Evolutionary conservation across 345 rosid species (phyloP).

Genomic region (Microthlaspi erraticum): DNA sequence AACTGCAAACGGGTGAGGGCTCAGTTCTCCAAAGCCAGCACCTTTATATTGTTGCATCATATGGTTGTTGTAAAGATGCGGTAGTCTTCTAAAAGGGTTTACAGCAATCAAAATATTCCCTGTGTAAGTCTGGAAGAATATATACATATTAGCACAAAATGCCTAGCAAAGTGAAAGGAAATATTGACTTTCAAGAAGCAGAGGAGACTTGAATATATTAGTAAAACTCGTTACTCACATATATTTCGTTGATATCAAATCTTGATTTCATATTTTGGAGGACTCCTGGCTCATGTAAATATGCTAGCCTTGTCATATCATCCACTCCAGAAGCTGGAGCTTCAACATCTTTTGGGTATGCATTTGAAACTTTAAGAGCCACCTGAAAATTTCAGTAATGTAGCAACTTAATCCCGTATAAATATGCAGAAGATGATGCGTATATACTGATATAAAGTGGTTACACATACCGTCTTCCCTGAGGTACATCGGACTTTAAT

Average conservation of each 20-base stretch:
- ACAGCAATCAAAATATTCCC: slow-evolving; percentile 97
- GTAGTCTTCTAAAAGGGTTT: slow-evolving; percentile 89
- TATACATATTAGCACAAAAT: slow-evolving; percentile 24
- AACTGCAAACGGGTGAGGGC: slow-evolving; percentile 98
- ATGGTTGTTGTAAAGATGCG: slow-evolving; percentile 88
- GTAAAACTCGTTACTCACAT: too few relatives aligned
- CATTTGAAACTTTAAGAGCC: slow-evolving; percentile 65
- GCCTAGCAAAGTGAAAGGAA: slow-evolving; percentile 15
- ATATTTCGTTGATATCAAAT: slow-evolving; percentile 95
- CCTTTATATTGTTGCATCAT: slow-evolving; percentile 99
- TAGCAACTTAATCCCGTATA: not conserved
- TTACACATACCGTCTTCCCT: slow-evolving; percentile 72
- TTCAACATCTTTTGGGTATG: slow-evolving; percentile 84
- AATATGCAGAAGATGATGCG: not conserved
- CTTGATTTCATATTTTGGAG: slow-evolving; percentile 88
- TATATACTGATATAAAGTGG: not conserved
- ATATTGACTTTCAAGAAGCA: slow-evolving; percentile 23
- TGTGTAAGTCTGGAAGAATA: slow-evolving; percentile 75
- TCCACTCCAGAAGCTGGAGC: slow-evolving; percentile 93
- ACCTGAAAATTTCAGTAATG: slow-evolving; percentile 53
- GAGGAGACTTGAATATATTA: too few relatives aligned
- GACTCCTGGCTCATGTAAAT: slow-evolving; percentile 97
- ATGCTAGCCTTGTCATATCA: slow-evolving; percentile 97
- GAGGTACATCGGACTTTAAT: slow-evolving; percentile 85
- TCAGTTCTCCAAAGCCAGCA: slow-evolving; percentile 91